Evolutionary conservation across 768 basidiomycete species (phyloP).

Genomic region (Panaeolus cyanescens): DNA sequence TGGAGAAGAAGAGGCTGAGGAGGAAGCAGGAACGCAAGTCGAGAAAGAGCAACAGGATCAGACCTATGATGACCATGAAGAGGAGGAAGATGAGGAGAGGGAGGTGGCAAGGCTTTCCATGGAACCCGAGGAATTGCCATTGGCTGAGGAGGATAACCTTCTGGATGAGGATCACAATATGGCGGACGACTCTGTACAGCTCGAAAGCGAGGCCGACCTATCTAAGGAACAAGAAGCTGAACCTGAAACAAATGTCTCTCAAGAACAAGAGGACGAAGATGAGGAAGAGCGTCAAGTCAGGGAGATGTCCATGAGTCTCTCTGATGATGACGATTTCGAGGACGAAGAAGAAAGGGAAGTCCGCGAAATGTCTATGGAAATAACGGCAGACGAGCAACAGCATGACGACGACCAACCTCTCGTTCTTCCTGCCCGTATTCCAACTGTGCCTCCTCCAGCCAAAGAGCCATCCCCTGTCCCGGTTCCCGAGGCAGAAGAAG

Average conservation of each 20-base stretch:
- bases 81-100: constrained; percentile 26
- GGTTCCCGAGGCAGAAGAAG: background rate
- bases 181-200: constrained; percentile 11
- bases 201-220: background rate
- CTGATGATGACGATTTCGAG: constrained; percentile 9
- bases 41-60: constrained; percentile 19
- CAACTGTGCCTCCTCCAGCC: background rate
- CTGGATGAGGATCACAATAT: background rate
- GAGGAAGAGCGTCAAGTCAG: constrained; percentile 26
- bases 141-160: constrained; percentile 26
- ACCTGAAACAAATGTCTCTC: constrained; percentile 12
- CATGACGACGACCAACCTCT: constrained; percentile 1
- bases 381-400: background rate
- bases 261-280: constrained; percentile 22
- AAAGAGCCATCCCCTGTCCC: background rate
- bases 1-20: constrained; percentile 14
- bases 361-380: background rate
- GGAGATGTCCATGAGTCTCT: constrained; percentile 16
- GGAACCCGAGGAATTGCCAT: constrained; percentile 16
- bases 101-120: constrained; percentile 18
- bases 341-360: constrained; percentile 17
- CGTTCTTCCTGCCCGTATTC: background rate
- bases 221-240: constrained; percentile 17
- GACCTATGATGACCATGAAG: constrained; percentile 7
- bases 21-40: background rate